Evolutionary conservation across 2,329 filamentous ascomycete genomes (phyloP).

Genomic region (Fusarium denticulatum): DNA sequence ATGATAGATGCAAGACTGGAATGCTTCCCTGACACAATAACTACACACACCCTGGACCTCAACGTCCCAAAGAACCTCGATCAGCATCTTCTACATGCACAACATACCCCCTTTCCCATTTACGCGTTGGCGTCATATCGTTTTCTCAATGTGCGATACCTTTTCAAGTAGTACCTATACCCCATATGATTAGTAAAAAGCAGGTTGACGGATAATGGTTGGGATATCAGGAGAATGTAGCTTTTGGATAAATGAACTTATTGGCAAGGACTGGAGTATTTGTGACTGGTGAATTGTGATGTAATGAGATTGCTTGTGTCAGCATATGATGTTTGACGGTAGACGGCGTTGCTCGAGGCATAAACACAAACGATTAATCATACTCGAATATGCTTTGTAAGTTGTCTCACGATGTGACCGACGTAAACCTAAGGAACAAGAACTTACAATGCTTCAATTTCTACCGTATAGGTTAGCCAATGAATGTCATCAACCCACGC

Average conservation of each 20-base stretch:
- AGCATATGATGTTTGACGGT: background rate
- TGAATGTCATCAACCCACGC: accelerated
- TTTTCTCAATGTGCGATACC: conserved; percentile 85
- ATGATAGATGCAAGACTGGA: conserved; percentile 16
- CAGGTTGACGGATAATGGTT: conserved; percentile 12
- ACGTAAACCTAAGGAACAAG: background rate
- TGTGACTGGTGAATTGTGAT: background rate
- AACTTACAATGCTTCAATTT: conserved; percentile 90
- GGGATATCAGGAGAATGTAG: conserved; percentile 16
- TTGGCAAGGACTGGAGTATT: background rate
- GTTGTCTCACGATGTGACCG: background rate
- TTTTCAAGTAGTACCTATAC: conserved; percentile 75
- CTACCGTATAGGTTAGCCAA: conserved; percentile 55
- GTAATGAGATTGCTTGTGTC: background rate
- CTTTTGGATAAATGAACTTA: conserved; percentile 15
- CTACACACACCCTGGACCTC: background rate
- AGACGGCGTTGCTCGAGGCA: background rate
- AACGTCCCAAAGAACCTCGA: background rate
- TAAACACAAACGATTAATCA: background rate
- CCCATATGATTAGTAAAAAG: conserved; percentile 41
- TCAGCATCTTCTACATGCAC: conserved; percentile 10
- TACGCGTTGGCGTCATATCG: conserved; percentile 69
- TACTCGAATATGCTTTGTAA: background rate
- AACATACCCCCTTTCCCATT: conserved; percentile 22
- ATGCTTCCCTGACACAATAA: conserved; percentile 6